Evolutionary conservation across 352 stramenopile species (phyloP), one percentile per base, ranked within the genome.

Genomic region (Globisporangium uncinulatum): DNA sequence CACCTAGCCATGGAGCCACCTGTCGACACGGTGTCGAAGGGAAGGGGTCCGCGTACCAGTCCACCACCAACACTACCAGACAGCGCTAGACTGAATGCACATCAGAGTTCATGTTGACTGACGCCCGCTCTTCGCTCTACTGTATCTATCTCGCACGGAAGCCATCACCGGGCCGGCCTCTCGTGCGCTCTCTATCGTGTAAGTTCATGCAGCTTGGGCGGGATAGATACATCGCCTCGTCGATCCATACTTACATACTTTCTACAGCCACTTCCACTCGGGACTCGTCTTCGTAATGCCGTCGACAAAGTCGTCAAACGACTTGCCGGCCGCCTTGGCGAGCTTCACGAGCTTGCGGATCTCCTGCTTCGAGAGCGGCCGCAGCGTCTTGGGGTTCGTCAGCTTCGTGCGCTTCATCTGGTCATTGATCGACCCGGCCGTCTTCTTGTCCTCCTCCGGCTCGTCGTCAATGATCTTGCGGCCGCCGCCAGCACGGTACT

Each of bases 381-480:
- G 48, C 24, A 53, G 48, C 48, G 48, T 53, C 48, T 53, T 53
- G 14, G 24, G 31, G 48, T 53, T 53, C 48, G 48, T 53, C 48
- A 53, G 31, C 17, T 53, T 53, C 10, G 48, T 53, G 15, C 48
- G 48, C 31, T 39, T 53, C 48, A 43, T 53, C 20, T 42, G 29
- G 32, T 21, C 31, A 51, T 39, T 46, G 47, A 52, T 52, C 47
- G 47, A 37, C 11, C 47, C 47, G 31, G 48, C 29, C 48, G 31
- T 53, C 44, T 79, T 67, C 46, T 79, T 71, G 3, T 69, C 59
- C 54, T 87, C 76, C 39, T 66, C 59, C 1, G 49, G 37, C 24
- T 76, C 69, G 11, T 89, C 79, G 6, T 87, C 74, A 15, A 86
- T n/a, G 51, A 87, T 59, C 65, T 88, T 87, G 44, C 69, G 66